Evolutionary conservation across 192 early-diverging fungal species (phyloP).

Genomic region (Rhizophagus sp.): DNA sequence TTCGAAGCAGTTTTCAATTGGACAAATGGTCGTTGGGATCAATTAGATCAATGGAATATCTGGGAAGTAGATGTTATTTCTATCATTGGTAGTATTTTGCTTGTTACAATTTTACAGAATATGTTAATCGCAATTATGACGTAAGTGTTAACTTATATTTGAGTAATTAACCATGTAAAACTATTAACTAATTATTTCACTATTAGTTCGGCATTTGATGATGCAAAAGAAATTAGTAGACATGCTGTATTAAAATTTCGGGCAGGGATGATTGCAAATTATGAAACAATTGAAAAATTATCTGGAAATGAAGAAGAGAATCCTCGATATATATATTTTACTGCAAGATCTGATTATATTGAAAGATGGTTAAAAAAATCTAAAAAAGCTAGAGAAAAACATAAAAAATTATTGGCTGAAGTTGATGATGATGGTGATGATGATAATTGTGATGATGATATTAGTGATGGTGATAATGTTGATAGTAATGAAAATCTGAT

Average conservation of each 20-base stretch:
- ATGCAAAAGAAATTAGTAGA: not conserved
- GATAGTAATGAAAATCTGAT: not conserved
- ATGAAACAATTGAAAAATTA: not conserved
- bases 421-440: not conserved
- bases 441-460: not conserved
- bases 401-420: no score
- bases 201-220: not conserved
- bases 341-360: not conserved
- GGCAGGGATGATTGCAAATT: not conserved
- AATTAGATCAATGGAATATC: not conserved
- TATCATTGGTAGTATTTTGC: not conserved
- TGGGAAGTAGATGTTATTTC: not conserved
- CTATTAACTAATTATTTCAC: not conserved
- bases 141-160: not conserved
- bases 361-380: not conserved
- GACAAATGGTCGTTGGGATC: constrained; percentile 22
- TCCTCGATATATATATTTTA: not conserved
- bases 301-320: not conserved
- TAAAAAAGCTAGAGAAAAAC: not conserved
- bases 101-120: constrained; percentile 10
- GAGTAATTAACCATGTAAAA: no score
- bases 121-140: constrained; percentile 15
- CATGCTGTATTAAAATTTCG: not conserved
- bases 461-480: not conserved
- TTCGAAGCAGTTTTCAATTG: constrained; percentile 7